These are phyloP conservation scores for Triticum dicoccoides DNA, from an alignment of 176 grass and related monocot genomes.

Conservation along the genomic window DNA sequence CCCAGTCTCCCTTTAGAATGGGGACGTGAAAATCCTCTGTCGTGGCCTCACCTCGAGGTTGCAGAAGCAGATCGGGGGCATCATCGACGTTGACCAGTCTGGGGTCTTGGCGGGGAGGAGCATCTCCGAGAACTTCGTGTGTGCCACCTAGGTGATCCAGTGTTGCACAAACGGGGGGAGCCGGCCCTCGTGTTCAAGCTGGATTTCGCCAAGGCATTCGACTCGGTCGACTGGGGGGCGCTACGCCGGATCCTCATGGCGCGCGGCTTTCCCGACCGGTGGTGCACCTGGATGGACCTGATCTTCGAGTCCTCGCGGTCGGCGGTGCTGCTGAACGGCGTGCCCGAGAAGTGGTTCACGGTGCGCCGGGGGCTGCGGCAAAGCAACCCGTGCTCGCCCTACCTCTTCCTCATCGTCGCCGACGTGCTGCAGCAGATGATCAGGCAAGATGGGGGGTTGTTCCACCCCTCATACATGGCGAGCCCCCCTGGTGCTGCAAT, in stretches of 20 bases:
- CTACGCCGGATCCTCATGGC: not conserved
- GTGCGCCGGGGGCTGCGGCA: not conserved
- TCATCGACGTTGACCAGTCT: too few species aligned
- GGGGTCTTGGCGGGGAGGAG: too few species aligned
- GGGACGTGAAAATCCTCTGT: too few species aligned
- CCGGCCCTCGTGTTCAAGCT: not conserved
- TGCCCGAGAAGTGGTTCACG: not conserved
- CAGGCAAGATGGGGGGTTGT: not conserved
- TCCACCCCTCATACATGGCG: rapidly evolving
- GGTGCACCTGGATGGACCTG: not conserved
- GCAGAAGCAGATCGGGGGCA: too few species aligned
- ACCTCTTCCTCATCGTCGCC: not conserved
- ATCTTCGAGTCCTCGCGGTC: not conserved
- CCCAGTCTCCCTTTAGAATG: too few species aligned
- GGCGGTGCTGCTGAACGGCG: not conserved
- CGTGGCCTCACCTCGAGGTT: too few species aligned
- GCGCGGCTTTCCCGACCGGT: not conserved
- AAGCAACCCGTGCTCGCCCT: not conserved
- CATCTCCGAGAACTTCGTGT: too few species aligned
- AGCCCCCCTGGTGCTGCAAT: not conserved
- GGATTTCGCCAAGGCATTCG: not conserved
- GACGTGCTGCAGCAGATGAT: not conserved
- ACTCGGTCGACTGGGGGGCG: not conserved
- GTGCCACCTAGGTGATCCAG: too few species aligned
- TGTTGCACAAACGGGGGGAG: too few species aligned